Percentiles rank a stretch among this genome's conserved stretches.
Evolutionary conservation across 371 early-diverging fungal genomes (phyloP).

Genomic region (Apophysomyces trapeziformis): DNA sequence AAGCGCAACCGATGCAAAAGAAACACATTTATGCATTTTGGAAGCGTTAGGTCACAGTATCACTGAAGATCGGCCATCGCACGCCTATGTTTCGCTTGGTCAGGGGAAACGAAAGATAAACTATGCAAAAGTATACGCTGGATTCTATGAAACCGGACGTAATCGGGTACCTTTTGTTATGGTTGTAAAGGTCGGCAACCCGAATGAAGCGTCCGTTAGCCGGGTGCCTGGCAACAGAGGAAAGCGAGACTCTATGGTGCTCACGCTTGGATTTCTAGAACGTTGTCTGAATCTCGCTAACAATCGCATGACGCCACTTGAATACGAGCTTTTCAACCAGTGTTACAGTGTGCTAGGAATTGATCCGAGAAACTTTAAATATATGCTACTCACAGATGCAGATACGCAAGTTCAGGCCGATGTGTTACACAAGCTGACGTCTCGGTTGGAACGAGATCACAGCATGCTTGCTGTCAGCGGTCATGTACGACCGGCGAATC

Average conservation of each 20-base stretch:
- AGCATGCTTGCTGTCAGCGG: constrained; percentile 53
- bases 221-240: constrained; percentile 49
- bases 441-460: constrained; percentile 41
- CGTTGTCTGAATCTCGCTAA: constrained; percentile 50
- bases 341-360: constrained; percentile 51
- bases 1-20: constrained; percentile 28
- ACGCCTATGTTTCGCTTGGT: constrained; percentile 45
- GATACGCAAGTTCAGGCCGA: constrained; percentile 47
- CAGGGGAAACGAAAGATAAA: constrained; percentile 36
- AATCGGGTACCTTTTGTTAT: constrained; percentile 55
- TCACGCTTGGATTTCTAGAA: constrained; percentile 47
- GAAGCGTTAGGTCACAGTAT: constrained; percentile 49
- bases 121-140: constrained; percentile 50
- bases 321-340: constrained; percentile 52
- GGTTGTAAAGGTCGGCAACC: constrained; percentile 46
- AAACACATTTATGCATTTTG: constrained; percentile 38
- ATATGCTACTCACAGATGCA: constrained; percentile 51
- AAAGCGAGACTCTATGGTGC: constrained; percentile 48
- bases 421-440: constrained; percentile 34
- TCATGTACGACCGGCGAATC: constrained; percentile 51
- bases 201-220: constrained; percentile 22
- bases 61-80: constrained; percentile 38
- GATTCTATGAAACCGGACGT: constrained; percentile 49
- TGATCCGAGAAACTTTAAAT: constrained; percentile 52
- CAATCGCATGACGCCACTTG: constrained; percentile 47